Base-by-base conservation (phyloP, 2,329 filamentous ascomycete genomes). In the Byssothecium circinans region DNA sequence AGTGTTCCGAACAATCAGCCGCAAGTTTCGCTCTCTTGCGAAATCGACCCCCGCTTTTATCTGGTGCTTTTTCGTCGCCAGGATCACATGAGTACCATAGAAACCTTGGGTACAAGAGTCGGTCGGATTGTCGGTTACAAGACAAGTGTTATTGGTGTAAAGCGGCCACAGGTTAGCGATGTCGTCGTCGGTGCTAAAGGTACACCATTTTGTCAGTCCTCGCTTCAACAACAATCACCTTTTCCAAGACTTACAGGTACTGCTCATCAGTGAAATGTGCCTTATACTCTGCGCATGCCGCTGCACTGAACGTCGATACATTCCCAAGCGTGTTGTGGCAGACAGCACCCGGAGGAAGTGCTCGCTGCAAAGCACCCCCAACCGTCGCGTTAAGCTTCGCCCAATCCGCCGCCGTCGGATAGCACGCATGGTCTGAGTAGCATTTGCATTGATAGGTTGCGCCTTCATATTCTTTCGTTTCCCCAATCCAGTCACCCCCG, bases 11-110 rank as follows among this genome's bases (percentile, higher is more conserved):
- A 70, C 62, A 27, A 69, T 60, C 6, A 70, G 36, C 8, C 67
- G 58, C 32, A 70, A 34, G 34, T 69, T 68, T 10, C 59, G 53
- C 36, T 62, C 48, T 17, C 62, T 57, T 14, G 67, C 66, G 42
- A 70, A 70, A 15, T 66, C 56, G n/a, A 70, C 56, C 29, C 65
- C 67, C 5, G 59, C 61, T 25, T 67, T 64, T 42, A 70, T 63
- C 2, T 69, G 66, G 2, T 55, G 53, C 41, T 62, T 67, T 12
- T 44, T 65, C 14, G 59, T 70, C 12, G 65, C 67, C 37, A 68
- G 18, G 5, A 70, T 62, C 11, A 69, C 67, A 39, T 70, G 70
- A 2, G 53, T 43, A 4, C 65, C 65, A 38, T 68, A 69, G 44
- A 65, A 64, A 2, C 68, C 67, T 4, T 56, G 57, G 2, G 64